phyloP scores from a whole-genome alignment of 495 filamentous ascomycete species.

The Podospora conica region DNA sequence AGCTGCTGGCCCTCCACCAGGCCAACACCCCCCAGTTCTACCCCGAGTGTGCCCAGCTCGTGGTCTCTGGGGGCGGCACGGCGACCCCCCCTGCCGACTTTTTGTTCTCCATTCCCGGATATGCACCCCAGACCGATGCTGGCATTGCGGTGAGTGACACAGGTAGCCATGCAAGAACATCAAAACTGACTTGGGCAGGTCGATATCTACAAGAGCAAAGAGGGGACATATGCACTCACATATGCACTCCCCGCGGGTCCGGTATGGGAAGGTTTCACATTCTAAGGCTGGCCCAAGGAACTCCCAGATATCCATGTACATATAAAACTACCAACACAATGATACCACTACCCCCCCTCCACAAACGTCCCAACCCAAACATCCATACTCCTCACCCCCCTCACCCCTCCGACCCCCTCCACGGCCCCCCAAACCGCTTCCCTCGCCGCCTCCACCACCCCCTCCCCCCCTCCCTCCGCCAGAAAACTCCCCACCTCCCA shows the following conservation, averaged over 20 bases:
- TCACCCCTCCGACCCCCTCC: conserved; percentile 25
- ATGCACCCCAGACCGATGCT: conserved; percentile 44
- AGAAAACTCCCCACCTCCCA: conserved; percentile 40
- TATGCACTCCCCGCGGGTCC: conserved; percentile 42
- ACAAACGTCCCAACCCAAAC: conserved; percentile 39
- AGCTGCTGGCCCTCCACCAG: conserved; percentile 37
- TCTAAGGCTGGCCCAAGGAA: background rate
- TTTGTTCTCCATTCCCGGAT: conserved; percentile 42
- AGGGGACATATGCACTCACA: conserved; percentile 47
- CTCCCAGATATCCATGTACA: background rate
- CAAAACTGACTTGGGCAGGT: conserved; percentile 25
- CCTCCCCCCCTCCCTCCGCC: conserved; percentile 24
- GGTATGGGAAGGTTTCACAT: conserved; percentile 42
- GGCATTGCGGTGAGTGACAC: conserved; percentile 37
- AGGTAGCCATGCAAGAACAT: background rate
- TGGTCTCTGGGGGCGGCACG: conserved; percentile 33
- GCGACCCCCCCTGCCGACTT: conserved; percentile 23
- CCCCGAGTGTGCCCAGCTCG: conserved; percentile 41
- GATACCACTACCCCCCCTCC: background rate
- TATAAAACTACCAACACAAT: background rate
- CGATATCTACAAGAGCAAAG: conserved; percentile 41
- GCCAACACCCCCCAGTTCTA: conserved; percentile 36
- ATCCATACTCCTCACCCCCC: conserved; percentile 42
- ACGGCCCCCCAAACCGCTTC: conserved; percentile 33
- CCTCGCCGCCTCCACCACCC: conserved; percentile 27